phyloP scores from a whole-genome alignment of 345 rosid species.

The Limnanthes douglasii region DNA sequence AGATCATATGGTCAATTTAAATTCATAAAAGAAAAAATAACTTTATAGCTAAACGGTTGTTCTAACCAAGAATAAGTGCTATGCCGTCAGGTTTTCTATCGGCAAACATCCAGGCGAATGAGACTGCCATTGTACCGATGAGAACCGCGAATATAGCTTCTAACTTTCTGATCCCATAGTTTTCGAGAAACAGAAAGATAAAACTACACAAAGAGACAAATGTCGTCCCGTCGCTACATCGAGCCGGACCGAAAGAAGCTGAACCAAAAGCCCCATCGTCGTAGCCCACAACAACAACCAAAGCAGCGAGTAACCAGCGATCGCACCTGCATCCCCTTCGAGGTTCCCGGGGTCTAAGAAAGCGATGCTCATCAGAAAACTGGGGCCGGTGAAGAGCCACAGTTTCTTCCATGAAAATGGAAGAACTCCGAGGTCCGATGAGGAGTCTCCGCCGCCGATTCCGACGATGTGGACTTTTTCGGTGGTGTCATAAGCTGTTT shows the following conservation, averaged over 20 bases:
- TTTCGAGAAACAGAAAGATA: constrained; percentile 81
- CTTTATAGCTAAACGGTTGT: too few relatives aligned
- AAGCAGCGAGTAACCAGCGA: constrained; percentile 83
- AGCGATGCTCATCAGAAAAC: constrained; percentile 92
- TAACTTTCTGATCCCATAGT: constrained; percentile 86
- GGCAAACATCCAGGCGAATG: constrained; percentile 98
- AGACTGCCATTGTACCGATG: constrained; percentile 76
- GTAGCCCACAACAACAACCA: constrained; percentile 97
- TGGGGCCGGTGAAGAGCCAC: constrained; percentile 93
- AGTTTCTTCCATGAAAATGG: constrained; percentile 94
- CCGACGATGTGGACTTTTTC: constrained; percentile 69
- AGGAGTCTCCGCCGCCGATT: constrained; percentile 19
- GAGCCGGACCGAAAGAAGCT: constrained; percentile 78
- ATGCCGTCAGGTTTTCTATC: constrained; percentile 62
- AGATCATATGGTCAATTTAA: too few relatives aligned
- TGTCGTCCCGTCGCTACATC: constrained; percentile 90
- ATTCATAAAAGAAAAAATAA: too few relatives aligned
- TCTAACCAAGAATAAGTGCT: constrained; percentile 61
- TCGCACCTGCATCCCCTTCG: constrained; percentile 94
- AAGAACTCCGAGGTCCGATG: constrained; percentile 17
- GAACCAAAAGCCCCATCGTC: constrained; percentile 78
- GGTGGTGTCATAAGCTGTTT: constrained; percentile 47
- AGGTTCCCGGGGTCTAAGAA: constrained; percentile 92
- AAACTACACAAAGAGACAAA: constrained; percentile 53
- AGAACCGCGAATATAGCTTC: constrained; percentile 84